These are phyloP conservation scores for Tulasnella sp. DNA, from an alignment of 768 basidiomycete species.

Conservation along the genomic window DNA sequence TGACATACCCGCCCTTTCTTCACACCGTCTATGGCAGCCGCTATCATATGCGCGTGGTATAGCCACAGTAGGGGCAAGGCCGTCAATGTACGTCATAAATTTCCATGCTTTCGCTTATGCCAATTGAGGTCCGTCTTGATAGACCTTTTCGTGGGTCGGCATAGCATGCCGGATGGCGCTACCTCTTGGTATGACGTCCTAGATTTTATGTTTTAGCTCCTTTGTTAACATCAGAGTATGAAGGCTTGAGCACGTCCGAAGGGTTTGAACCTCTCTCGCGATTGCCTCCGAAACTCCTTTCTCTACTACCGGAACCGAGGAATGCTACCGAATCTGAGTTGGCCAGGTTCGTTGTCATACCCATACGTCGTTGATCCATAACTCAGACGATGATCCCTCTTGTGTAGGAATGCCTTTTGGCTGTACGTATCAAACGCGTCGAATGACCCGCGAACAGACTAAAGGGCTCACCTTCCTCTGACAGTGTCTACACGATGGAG, in stretches of 20 bases:
- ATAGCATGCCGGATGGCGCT: not conserved
- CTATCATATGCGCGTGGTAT: slow-evolving; percentile 5
- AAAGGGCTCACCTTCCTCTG: not conserved
- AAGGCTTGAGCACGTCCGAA: slow-evolving; percentile 4
- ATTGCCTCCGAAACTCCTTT: not conserved
- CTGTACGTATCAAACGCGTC: not conserved
- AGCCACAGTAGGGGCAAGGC: not conserved
- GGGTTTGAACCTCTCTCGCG: slow-evolving; percentile 7
- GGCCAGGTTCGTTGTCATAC: not conserved
- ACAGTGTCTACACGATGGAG: slow-evolving; percentile 2
- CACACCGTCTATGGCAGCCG: not conserved
- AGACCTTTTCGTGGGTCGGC: slow-evolving; percentile 2
- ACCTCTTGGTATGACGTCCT: not conserved
- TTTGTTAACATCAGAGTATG: not conserved
- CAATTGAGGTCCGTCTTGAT: not conserved
- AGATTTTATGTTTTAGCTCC: not conserved
- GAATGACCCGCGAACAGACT: not conserved
- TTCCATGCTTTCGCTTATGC: not conserved
- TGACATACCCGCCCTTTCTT: not conserved
- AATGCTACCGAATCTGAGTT: not conserved
- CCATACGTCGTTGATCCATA: not conserved
- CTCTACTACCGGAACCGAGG: not conserved
- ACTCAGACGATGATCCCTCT: too few relatives aligned
- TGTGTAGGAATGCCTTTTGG: slow-evolving; percentile 8
- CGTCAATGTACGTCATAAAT: not conserved